A percentile compares a stretch with the other conserved stretches of the same genome.
Evolutionary conservation across 2,329 filamentous ascomycete genomes (phyloP).

Genomic region (Akanthomyces lecanii): DNA sequence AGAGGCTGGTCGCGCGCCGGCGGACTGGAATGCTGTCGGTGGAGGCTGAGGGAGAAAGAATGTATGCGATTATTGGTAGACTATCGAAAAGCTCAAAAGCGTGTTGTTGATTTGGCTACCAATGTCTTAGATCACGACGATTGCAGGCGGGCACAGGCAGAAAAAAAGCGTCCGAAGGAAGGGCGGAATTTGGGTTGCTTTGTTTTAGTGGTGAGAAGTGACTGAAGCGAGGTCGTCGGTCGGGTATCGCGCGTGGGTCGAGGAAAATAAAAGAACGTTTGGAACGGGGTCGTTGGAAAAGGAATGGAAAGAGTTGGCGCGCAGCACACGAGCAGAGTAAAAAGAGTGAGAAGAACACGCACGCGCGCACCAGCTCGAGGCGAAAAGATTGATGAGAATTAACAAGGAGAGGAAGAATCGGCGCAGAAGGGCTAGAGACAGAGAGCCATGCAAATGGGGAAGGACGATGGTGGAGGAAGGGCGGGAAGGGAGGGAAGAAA

Average conservation of each 20-base stretch:
- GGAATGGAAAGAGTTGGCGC: slow-evolving; percentile 16
- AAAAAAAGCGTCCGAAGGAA: background rate
- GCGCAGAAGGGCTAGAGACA: background rate
- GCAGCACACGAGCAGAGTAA: slow-evolving; percentile 15
- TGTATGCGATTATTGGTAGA: slow-evolving; percentile 9
- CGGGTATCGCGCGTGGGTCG: slow-evolving; percentile 1
- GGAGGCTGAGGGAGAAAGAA: slow-evolving; percentile 18
- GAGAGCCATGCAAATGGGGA: slow-evolving; percentile 9
- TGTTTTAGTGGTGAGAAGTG: slow-evolving; percentile 2
- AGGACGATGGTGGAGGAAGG: slow-evolving; percentile 7
- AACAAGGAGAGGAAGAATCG: slow-evolving; percentile 7
- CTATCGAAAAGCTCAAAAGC: slow-evolving; percentile 6
- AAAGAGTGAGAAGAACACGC: slow-evolving; percentile 14
- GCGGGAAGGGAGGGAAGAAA: slow-evolving; percentile 2
- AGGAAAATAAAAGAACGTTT: slow-evolving; percentile 8
- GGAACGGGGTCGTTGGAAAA: slow-evolving; percentile 1
- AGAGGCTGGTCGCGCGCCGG: slow-evolving; percentile 14
- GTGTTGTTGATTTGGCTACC: slow-evolving; percentile 7
- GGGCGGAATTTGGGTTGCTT: background rate
- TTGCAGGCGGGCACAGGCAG: background rate
- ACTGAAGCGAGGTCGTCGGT: slow-evolving; percentile 2
- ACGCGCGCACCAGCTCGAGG: slow-evolving; percentile 16
- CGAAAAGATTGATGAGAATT: background rate
- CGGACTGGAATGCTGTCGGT: slow-evolving; percentile 16
- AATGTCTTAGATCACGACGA: slow-evolving; percentile 14